These are phyloP conservation scores for Fraxinus cuspidata DNA, from an alignment of 257 asterid species.

Conservation along the genomic window DNA sequence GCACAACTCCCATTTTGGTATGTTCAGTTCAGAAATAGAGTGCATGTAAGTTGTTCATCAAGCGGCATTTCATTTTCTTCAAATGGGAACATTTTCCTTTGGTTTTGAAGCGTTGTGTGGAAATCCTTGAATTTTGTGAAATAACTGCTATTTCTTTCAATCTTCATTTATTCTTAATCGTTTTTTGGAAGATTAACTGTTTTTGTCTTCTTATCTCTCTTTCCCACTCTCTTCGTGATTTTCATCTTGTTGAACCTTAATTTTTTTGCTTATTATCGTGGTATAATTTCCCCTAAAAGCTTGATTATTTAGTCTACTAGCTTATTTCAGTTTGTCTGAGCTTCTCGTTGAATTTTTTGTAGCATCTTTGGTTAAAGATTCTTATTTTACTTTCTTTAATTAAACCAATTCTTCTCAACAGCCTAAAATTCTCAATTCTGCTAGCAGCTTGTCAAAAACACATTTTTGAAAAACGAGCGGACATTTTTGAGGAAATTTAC, in stretches of 20 bases:
- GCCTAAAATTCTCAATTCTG: not conserved
- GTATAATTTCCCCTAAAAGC: not conserved
- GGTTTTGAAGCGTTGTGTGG: no score
- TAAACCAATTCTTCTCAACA: not conserved
- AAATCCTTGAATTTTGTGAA: no score
- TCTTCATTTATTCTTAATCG: no score
- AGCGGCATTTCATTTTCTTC: not conserved
- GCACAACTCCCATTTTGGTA: not conserved
- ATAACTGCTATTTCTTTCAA: no score
- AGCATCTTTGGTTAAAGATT: not conserved
- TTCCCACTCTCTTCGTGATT: no score
- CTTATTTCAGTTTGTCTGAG: not conserved
- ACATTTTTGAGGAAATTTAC: slow-evolving; percentile 34
- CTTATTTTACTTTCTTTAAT: no score
- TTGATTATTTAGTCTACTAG: not conserved
- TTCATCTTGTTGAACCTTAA: no score
- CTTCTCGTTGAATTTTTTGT: slow-evolving; percentile 1
- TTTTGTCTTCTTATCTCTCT: no score
- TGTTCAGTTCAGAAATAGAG: not conserved
- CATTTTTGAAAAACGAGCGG: slow-evolving; percentile 37
- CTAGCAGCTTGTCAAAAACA: slow-evolving; percentile 35
- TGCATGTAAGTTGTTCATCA: not conserved
- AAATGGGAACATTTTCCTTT: no score
- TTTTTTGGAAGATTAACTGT: no score
- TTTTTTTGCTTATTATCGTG: not conserved